Base-by-base conservation (phyloP, 1,139 yeast genomes). In the Candida mesenterica region DNA sequence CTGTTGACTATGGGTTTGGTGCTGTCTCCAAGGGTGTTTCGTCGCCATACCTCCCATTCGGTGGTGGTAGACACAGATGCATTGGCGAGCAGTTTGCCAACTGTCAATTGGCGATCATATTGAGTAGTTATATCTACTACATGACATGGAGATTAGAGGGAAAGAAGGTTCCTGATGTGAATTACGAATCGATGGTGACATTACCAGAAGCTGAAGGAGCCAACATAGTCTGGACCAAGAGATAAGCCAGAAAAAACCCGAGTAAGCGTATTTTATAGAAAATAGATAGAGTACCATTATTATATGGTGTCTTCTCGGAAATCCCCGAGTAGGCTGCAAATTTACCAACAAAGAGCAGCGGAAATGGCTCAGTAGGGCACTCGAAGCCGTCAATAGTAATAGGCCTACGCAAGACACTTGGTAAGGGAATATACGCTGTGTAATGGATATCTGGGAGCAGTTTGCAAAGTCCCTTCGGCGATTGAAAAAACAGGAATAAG, bases 21-120 rank as follows among this genome's bases (percentile, higher is more conserved):
- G 85, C 87, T 42, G 88, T 92, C 44, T 80, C 96, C 32, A 92
- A 90, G 65, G 97, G 97, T 62, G 97, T 92, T 27, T 69, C 86
- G 16, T 87, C 96, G 33, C 96, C 97, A 36, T 92, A 88, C 63
- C 77, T 92, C 59, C 98, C 98, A 34, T 92, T 92, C 57, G 97
- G 98, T 49, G 98, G 97, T 59, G 98, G 98, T 48, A 85, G 98
- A 74, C 98, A 92, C 62, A 82, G 98, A 68, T 92, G 98, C 68
- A 89, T 92, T 56, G 98, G 98, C 54, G 98, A 92, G 65, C 97
- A 90, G 59, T 92, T 92, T 68, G 98, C 98, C 28, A 86, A 82
- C 59, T 80, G 83, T 48, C 98, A 92, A 70, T 75, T 92, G 49
- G 96, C 96, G 33, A 82, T 94, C 30, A 72, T 92, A 43, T 69